A percentile compares a stretch with the other conserved stretches of the same genome.
Evolutionary conservation across 352 stramenopile genomes (phyloP).

Genomic region (Thalassiosira hispida): DNA sequence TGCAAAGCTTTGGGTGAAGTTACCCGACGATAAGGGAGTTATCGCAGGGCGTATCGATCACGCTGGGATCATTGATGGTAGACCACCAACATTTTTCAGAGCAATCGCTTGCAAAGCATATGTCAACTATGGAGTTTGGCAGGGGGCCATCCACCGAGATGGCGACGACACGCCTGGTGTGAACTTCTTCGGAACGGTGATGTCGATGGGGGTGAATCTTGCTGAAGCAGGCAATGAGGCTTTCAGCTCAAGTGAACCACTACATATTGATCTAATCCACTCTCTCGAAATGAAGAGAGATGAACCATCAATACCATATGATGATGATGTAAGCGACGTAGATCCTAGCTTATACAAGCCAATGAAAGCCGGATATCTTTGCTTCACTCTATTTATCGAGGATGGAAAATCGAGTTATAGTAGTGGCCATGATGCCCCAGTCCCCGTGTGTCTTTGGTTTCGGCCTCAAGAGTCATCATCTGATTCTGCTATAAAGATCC

Average conservation of each 20-base stretch:
- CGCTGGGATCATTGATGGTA: not conserved
- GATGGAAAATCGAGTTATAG: not conserved
- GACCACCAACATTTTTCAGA: not conserved
- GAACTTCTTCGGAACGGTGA: not conserved
- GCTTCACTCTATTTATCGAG: not conserved
- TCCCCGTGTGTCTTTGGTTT: not conserved
- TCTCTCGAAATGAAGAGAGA: not conserved
- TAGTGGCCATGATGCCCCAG: not conserved
- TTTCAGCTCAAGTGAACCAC: not conserved
- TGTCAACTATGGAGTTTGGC: not conserved
- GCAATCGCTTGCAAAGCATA: not conserved
- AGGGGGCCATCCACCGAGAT: not conserved
- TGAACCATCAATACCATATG: not conserved
- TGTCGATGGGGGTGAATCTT: not conserved
- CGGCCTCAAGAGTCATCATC: not conserved
- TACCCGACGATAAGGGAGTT: not conserved
- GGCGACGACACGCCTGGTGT: not conserved
- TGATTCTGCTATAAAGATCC: not conserved
- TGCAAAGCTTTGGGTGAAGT: not conserved
- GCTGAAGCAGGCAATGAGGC: not conserved
- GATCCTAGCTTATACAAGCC: not conserved
- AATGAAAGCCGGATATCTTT: not conserved
- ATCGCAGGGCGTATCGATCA: not conserved
- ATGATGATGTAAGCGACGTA: not conserved
- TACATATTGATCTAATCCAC: not conserved